Conservation (phyloP, 129 eudicot genomes). For the Artemisia annua region DNA sequence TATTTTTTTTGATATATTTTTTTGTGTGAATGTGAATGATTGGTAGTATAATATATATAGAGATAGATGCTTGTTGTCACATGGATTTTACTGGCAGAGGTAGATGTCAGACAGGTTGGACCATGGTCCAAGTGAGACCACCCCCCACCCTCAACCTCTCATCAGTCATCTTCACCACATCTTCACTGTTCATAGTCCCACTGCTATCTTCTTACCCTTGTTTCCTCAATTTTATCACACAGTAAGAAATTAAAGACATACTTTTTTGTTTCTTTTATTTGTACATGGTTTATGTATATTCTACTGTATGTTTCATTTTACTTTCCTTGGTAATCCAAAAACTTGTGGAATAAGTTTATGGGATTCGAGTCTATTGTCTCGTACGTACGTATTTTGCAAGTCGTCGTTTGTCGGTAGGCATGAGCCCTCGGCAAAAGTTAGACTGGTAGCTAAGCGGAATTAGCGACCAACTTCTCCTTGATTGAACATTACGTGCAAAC, state of each 20-base stretch:
- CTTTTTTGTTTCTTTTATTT: neutral
- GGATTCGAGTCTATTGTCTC: no score
- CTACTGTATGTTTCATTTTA: neutral
- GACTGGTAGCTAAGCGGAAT: no score
- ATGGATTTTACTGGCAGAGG: slow-evolving; percentile 52
- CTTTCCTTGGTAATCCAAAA: neutral
- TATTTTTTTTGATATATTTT: no score
- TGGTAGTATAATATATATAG: slow-evolving; percentile 19
- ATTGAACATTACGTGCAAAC: no score
- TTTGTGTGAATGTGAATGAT: slow-evolving; percentile 43
- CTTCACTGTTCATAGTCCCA: slow-evolving; percentile 33
- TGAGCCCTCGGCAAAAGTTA: no score
- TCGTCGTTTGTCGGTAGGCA: no score
- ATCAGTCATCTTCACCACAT: slow-evolving; percentile 56
- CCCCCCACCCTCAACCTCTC: slow-evolving; percentile 42
- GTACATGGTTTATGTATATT: neutral
- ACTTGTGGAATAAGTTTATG: no score
- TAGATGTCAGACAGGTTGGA: slow-evolving; percentile 71
- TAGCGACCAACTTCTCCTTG: no score
- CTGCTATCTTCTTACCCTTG: slow-evolving; percentile 16
- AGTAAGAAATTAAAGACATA: neutral
- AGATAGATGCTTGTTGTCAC: slow-evolving; percentile 50
- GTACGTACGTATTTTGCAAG: no score
- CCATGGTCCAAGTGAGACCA: slow-evolving; percentile 65
- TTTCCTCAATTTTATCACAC: slow-evolving; percentile 18